These are phyloP conservation scores for Rhizopogon vulgaris DNA, from an alignment of 768 basidiomycete species.

Conservation along the genomic window DNA sequence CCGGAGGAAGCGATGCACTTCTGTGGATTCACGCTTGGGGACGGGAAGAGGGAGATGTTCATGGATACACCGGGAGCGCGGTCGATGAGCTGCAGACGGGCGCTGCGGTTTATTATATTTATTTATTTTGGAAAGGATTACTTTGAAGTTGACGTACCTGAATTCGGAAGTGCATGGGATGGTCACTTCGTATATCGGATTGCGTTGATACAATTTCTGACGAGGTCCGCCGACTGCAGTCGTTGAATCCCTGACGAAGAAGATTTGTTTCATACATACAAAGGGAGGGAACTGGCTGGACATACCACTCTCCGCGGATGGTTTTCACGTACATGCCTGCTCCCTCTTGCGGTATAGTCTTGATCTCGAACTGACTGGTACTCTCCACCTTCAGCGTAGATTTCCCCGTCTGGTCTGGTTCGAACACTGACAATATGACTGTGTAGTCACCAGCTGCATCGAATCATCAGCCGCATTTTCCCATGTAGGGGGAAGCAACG, in stretches of 20 bases:
- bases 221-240: conserved; percentile 69
- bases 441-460: conserved; percentile 63
- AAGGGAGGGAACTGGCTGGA: conserved; percentile 1
- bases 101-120: conserved; percentile 30
- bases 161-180: conserved; percentile 48
- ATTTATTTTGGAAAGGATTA: background rate
- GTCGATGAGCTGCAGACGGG: conserved; percentile 60
- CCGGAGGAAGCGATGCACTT: conserved; percentile 64
- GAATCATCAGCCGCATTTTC: background rate
- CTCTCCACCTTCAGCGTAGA: conserved; percentile 65
- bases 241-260: conserved; percentile 39
- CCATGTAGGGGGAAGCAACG: background rate
- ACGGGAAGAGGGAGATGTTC: conserved; percentile 55
- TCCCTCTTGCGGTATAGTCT: conserved; percentile 74
- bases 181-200: conserved; percentile 64
- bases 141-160: conserved; percentile 36
- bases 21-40: conserved; percentile 23
- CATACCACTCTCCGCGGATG: conserved; percentile 71
- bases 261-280: background rate
- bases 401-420: conserved; percentile 59
- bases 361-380: conserved; percentile 53
- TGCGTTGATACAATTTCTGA: conserved; percentile 55
- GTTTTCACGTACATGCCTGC: conserved; percentile 82
- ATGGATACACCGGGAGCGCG: conserved; percentile 39
- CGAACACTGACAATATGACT: conserved; percentile 80